These are phyloP conservation scores for Nitzschia sp. DNA, from an alignment of 108 stramenopile genomes.

Conservation along the genomic window DNA sequence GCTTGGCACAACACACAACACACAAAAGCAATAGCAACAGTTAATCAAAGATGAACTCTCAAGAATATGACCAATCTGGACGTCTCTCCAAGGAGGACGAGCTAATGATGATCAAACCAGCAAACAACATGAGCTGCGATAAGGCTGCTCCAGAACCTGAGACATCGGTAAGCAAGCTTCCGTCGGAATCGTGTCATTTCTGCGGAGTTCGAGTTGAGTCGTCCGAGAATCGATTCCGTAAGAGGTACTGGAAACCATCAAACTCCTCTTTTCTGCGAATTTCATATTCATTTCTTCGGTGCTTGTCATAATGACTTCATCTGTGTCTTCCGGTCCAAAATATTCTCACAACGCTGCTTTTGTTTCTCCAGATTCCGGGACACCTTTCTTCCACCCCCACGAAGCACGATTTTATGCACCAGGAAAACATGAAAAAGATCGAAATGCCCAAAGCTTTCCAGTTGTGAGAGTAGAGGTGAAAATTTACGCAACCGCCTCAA, in stretches of 20 bases:
- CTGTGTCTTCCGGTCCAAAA: no score
- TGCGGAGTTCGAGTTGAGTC: no score
- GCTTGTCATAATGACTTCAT: no score
- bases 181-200: neutral
- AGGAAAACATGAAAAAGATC: conserved; percentile 41
- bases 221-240: no score
- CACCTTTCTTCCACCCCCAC: conserved; percentile 23
- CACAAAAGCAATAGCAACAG: no score
- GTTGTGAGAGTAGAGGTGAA: conserved; percentile 3
- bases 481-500: neutral
- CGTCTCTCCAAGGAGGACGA: conserved; percentile 45
- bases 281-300: no score
- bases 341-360: no score
- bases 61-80: conserved; percentile 31
- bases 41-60: conserved; percentile 28
- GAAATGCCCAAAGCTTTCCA: conserved; percentile 32
- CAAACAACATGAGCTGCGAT: conserved; percentile 4
- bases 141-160: neutral
- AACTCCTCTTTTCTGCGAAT: neutral
- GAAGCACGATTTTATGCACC: conserved; percentile 21
- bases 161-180: neutral
- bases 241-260: no score
- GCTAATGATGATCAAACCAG: conserved; percentile 34
- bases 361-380: no score
- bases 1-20: no score